phyloP scores from a whole-genome alignment of 257 asterid genomes.

The Solanum lycopersicoides region DNA sequence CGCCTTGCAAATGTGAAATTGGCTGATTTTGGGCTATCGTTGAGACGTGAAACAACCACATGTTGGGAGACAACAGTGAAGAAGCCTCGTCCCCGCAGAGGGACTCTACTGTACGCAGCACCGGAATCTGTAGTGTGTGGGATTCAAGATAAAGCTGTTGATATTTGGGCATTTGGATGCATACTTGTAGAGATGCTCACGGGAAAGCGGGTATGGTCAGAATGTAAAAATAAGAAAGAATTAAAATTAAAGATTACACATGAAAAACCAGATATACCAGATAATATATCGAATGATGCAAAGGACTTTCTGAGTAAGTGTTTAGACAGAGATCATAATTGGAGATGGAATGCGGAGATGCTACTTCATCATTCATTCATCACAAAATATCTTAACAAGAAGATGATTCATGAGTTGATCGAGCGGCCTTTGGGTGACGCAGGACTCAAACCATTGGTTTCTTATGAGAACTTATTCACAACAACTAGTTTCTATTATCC shows the following conservation, averaged over 20 bases:
- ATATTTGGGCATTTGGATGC: conserved; percentile 6
- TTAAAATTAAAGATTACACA: neutral
- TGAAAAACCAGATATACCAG: neutral
- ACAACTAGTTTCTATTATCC: neutral
- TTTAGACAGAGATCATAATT: neutral
- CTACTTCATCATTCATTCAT: neutral
- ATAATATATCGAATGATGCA: neutral
- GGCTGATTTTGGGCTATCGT: neutral
- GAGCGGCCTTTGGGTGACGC: neutral
- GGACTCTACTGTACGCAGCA: neutral
- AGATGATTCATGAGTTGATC: neutral
- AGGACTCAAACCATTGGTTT: neutral
- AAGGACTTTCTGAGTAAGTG: conserved; percentile 1
- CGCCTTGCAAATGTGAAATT: neutral
- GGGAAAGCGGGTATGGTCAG: neutral
- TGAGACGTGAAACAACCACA: neutral
- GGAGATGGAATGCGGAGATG: neutral
- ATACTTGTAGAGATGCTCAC: neutral
- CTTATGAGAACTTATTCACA: neutral
- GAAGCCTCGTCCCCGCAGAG: neutral
- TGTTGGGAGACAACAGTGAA: neutral
- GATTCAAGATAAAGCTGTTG: neutral
- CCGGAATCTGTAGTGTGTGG: neutral
- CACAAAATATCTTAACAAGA: neutral
- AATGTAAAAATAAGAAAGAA: neutral